phyloP scores from a whole-genome alignment of 495 filamentous ascomycete species.

The Pseudevernia furfuracea region DNA sequence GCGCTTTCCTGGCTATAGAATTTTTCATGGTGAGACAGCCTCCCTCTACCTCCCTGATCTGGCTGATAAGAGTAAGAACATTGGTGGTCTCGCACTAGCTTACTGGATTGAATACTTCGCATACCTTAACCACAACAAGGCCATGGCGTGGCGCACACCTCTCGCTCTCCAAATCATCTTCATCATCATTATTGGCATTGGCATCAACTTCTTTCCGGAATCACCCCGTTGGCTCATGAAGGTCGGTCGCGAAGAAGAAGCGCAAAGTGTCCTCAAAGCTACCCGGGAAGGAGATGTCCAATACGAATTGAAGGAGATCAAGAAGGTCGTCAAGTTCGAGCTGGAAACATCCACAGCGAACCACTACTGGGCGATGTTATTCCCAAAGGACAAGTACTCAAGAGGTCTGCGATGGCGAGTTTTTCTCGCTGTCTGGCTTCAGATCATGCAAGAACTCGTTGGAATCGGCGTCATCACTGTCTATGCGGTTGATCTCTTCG shows the following conservation, averaged over 20 bases:
- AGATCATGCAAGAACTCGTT: slow-evolving; percentile 44
- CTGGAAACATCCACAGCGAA: slow-evolving; percentile 26
- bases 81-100: slow-evolving; percentile 50
- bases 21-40: slow-evolving; percentile 40
- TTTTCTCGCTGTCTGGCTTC: slow-evolving; percentile 46
- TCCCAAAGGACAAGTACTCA: slow-evolving; percentile 37
- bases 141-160: slow-evolving; percentile 39
- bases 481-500: slow-evolving; percentile 37
- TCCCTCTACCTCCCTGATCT: slow-evolving; percentile 39
- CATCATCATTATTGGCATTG: slow-evolving; percentile 44
- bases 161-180: slow-evolving; percentile 43
- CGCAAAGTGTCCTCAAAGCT: slow-evolving; percentile 39
- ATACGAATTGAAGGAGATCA: slow-evolving; percentile 31
- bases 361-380: slow-evolving; percentile 26
- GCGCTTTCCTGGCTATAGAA: slow-evolving; percentile 63
- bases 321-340: slow-evolving; percentile 28
- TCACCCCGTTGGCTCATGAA: slow-evolving; percentile 53
- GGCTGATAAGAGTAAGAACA: slow-evolving; percentile 41
- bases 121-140: slow-evolving; percentile 38
- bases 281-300: slow-evolving; percentile 29
- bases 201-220: slow-evolving; percentile 53
- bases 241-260: slow-evolving; percentile 46
- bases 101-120: slow-evolving; percentile 57
- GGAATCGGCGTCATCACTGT: slow-evolving; percentile 38
- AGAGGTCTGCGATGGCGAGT: slow-evolving; percentile 47